phyloP scores from a whole-genome alignment of 148 eudicot genomes.

The Pouteria glomerata region DNA sequence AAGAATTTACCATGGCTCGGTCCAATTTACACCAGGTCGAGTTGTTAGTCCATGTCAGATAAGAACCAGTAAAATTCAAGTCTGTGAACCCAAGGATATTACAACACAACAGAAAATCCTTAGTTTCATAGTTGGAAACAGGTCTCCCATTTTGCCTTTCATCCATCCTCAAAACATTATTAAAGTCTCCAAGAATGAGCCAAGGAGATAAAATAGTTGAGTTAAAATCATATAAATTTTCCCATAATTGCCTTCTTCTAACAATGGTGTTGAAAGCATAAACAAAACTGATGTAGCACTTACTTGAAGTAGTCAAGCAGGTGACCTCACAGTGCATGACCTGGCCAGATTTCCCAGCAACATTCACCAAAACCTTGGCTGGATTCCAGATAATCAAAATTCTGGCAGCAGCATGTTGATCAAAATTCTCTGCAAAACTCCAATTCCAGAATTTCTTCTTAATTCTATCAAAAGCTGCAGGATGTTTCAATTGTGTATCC shows the following conservation, averaged over 20 bases:
- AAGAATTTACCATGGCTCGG: neutral
- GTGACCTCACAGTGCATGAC: neutral
- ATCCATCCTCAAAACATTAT: neutral
- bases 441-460: neutral
- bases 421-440: no score
- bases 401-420: neutral
- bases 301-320: neutral
- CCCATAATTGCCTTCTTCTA: neutral
- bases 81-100: neutral
- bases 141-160: neutral
- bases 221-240: no score
- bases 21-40: neutral
- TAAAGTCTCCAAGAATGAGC: neutral
- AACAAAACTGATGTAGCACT: neutral
- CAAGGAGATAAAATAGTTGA: neutral
- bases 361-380: neutral
- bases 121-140: neutral
- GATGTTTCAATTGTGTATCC: neutral
- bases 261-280: neutral
- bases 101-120: neutral
- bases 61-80: neutral
- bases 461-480: no score
- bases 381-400: neutral
- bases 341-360: neutral
- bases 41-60: neutral